These are phyloP conservation scores for Penicillium egyptiacum DNA, from an alignment of 495 filamentous ascomycete species.

Conservation along the genomic window DNA sequence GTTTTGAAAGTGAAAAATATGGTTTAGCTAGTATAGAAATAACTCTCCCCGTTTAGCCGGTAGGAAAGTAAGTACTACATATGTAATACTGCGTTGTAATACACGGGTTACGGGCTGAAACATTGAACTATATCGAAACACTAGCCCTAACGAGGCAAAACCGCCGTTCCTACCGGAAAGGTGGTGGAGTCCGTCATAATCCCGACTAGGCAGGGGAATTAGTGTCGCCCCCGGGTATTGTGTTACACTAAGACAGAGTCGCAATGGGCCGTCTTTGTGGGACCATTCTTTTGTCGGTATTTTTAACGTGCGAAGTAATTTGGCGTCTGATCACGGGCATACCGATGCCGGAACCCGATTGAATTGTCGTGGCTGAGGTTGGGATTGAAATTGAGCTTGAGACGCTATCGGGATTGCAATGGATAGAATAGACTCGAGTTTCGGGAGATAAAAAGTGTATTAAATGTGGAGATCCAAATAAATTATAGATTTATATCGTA, in stretches of 20 bases:
- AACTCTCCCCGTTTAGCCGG: not conserved
- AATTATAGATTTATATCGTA: not conserved
- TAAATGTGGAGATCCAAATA: not conserved
- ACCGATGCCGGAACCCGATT: not conserved
- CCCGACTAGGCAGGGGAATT: not conserved
- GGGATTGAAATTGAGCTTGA: constrained; percentile 1
- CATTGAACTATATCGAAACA: too few species aligned
- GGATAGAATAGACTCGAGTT: not conserved
- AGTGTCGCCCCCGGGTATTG: not conserved
- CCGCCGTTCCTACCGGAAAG: not conserved
- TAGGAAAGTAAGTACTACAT: too few species aligned
- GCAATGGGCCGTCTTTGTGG: too few species aligned
- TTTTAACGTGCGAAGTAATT: too few species aligned
- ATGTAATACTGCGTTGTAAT: too few species aligned
- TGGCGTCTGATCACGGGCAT: not conserved
- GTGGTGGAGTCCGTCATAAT: not conserved
- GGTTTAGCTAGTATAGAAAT: not conserved
- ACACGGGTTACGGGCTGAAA: too few species aligned
- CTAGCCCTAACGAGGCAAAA: not conserved
- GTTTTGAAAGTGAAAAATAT: not conserved
- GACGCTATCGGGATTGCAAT: not conserved
- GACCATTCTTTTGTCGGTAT: too few species aligned
- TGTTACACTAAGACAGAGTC: too few species aligned
- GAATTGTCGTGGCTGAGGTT: not conserved
- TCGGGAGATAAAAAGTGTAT: not conserved